Percentiles rank a stretch among this genome's conserved stretches.
Conservation (phyloP, 2,329 filamentous ascomycete genomes). For the Diaporthe aspalathi region DNA sequence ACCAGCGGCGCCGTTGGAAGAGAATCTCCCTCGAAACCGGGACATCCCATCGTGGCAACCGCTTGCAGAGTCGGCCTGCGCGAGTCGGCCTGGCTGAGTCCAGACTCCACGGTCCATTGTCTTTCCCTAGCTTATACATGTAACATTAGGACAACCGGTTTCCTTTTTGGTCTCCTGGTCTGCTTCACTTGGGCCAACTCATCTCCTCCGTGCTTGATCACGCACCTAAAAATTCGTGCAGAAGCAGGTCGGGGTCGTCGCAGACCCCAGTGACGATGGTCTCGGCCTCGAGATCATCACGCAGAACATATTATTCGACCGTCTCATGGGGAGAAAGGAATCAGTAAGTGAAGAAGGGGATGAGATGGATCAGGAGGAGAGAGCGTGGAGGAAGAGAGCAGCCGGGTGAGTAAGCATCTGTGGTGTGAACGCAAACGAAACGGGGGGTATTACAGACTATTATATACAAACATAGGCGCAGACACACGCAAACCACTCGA, state of each 20-base stretch:
- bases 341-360: neutral
- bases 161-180: constrained; percentile 41
- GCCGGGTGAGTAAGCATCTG: constrained; percentile 1
- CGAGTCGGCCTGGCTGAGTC: neutral
- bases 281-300: neutral
- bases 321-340: neutral
- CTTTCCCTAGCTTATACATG: constrained; percentile 40
- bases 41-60: neutral
- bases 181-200: constrained; percentile 2
- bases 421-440: neutral
- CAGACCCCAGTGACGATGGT: neutral
- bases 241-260: neutral
- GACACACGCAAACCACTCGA: neutral
- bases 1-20: neutral
- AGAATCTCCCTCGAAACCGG: neutral
- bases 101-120: constrained; percentile 7
- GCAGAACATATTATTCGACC: neutral
- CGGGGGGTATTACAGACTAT: constrained; percentile 29
- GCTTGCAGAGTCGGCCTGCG: neutral
- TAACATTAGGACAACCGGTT: constrained; percentile 56
- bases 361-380: too few relatives aligned
- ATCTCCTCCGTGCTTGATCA: neutral
- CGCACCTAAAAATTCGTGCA: neutral
- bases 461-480: constrained; percentile 19
- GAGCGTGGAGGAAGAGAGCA: neutral